Evolutionary conservation across 768 basidiomycete species (phyloP), one percentile per base, ranked within the genome.

Genomic region (Suillus ampliporus): DNA sequence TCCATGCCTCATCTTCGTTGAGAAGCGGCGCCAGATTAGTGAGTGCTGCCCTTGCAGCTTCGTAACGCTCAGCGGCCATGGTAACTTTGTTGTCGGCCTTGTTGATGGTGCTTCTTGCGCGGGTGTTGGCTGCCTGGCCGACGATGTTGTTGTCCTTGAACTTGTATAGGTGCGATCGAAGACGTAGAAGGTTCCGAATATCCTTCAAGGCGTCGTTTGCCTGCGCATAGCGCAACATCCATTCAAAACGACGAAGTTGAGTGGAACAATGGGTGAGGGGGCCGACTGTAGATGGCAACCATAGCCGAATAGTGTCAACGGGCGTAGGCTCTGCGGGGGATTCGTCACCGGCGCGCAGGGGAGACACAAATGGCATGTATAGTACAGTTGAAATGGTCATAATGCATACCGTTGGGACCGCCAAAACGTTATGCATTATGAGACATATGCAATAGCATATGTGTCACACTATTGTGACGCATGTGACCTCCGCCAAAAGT

Each of bases 211-310:
- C 34, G 9, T 44, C 51, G 8, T 59, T 46, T 23, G 72, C 74
- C 54, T 76, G 76, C 0, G 66, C 72, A 0, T 66, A 23, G 4
- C 67, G 69, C 1, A 74, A 60, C 13, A 64, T 53, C 61, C 63
- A 72, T 43, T 77, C 71, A 4, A 72, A 67, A 4, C 57, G n/a
- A 6, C 17, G 34, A 1, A 69, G 57, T 11, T 40, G 51, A 13
- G 31, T 19, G 31, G 61, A 34, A 34, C 61, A 58, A 3, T 37
- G 62, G 1, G 59, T 58, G n/a, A 11, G 31, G 1, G 56, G 15
- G 15, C 31, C 6, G 10, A 37, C 56, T 6, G 1, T 2, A 19
- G 56, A 57, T 57, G 56, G 56, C 6, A 57, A 4, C 56, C 56
- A 57, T 2, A 57, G 21, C 1, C 5, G 0, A 3, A 28, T 17